These are phyloP conservation scores for Debaryomycetaceae sp. DNA, from an alignment of 1,139 yeast species.

Conservation along the genomic window DNA sequence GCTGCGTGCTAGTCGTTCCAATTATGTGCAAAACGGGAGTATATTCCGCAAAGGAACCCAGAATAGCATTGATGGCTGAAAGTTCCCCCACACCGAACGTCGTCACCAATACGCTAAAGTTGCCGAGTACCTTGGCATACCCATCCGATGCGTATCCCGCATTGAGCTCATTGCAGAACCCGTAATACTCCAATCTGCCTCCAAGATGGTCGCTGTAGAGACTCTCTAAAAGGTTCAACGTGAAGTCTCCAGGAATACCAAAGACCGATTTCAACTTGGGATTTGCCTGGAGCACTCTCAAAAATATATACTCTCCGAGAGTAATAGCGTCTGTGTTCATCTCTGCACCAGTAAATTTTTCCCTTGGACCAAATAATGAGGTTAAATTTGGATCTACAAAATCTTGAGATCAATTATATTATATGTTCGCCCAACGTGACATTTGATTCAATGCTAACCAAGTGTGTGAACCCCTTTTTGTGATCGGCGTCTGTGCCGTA, in stretches of 20 bases:
- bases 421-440: too few relatives aligned
- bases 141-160: constrained; percentile 78
- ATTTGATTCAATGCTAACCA: too few relatives aligned
- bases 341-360: neutral
- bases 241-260: constrained; percentile 45
- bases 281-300: constrained; percentile 33
- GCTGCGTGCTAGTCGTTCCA: constrained; percentile 55
- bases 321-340: constrained; percentile 15
- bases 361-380: too few relatives aligned
- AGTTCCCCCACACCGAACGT: constrained; percentile 88
- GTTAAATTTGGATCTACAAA: too few relatives aligned
- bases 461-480: too few relatives aligned
- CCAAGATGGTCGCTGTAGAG: constrained; percentile 25
- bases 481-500: neutral
- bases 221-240: constrained; percentile 35
- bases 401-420: too few relatives aligned
- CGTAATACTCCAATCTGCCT: constrained; percentile 20
- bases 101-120: constrained; percentile 49
- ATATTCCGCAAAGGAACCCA: constrained; percentile 80
- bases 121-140: constrained; percentile 53
- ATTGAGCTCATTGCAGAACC: constrained; percentile 38
- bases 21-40: constrained; percentile 80
- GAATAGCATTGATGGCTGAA: constrained; percentile 77
- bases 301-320: constrained; percentile 38
- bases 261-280: constrained; percentile 33